phyloP scores from a whole-genome alignment of 2,329 filamentous ascomycete species.

The Fusarium sp. region DNA sequence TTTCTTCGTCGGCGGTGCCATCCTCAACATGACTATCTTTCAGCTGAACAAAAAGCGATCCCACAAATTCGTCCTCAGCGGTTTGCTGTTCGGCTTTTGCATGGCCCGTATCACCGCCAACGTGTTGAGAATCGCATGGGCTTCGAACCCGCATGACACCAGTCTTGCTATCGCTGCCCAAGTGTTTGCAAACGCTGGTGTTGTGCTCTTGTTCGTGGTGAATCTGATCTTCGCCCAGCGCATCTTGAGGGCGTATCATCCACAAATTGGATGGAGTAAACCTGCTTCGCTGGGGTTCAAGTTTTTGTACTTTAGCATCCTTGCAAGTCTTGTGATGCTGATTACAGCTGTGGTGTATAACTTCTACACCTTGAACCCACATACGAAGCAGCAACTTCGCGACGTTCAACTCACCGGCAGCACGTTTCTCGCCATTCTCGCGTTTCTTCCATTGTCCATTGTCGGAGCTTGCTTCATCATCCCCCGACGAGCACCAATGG shows the following conservation, averaged over 20 bases:
- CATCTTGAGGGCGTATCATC: conserved; percentile 78
- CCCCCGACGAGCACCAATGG: conserved; percentile 57
- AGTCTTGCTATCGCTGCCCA: conserved; percentile 67
- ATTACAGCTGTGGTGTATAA: conserved; percentile 72
- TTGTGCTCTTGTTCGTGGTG: conserved; percentile 79
- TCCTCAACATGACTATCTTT: conserved; percentile 68
- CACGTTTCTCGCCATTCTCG: conserved; percentile 68
- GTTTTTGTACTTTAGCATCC: conserved; percentile 67
- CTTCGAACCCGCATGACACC: conserved; percentile 52
- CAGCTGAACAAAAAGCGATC: conserved; percentile 59
- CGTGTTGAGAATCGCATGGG: conserved; percentile 64
- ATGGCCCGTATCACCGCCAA: conserved; percentile 64
- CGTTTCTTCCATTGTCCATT: conserved; percentile 71
- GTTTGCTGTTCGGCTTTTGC: conserved; percentile 67
- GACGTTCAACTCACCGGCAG: conserved; percentile 73
- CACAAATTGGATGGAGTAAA: conserved; percentile 74
- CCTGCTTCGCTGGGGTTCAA: conserved; percentile 64
- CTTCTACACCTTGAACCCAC: conserved; percentile 71
- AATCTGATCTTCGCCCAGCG: conserved; percentile 83
- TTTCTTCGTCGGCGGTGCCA: conserved; percentile 65
- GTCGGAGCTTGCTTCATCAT: conserved; percentile 62
- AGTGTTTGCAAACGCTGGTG: conserved; percentile 78
- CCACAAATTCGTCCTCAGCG: conserved; percentile 70
- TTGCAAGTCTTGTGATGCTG: conserved; percentile 70
- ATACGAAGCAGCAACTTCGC: conserved; percentile 63